Conservation (phyloP, 805 yeast species). For the Lachancea quebecensis region DNA sequence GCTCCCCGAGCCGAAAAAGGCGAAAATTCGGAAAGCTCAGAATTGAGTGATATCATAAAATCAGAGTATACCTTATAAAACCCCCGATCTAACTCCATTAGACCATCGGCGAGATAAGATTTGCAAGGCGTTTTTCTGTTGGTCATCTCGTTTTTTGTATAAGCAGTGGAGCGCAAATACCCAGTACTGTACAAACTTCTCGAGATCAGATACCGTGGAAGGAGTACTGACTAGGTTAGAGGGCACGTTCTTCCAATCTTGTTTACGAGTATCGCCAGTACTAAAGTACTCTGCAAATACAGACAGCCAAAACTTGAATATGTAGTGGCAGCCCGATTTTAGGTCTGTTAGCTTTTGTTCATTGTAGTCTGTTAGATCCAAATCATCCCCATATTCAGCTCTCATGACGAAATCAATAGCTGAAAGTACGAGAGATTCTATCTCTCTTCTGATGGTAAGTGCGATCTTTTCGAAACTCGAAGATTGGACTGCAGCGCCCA, state of each 20-base stretch:
- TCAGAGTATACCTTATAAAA: not conserved
- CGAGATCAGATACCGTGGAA: slow-evolving; percentile 21
- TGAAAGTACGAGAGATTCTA: slow-evolving; percentile 35
- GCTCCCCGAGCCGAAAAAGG: not conserved
- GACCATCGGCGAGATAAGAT: slow-evolving; percentile 3
- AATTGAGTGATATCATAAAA: not conserved
- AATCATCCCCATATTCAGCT: slow-evolving; percentile 49
- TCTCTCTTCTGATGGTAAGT: slow-evolving; percentile 32
- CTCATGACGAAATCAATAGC: slow-evolving; percentile 47
- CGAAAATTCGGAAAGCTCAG: slow-evolving; percentile 12
- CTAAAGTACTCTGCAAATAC: slow-evolving; percentile 49
- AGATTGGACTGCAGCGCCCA: not conserved
- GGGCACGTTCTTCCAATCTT: slow-evolving; percentile 26
- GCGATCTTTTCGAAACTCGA: not conserved
- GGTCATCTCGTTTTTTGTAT: slow-evolving; percentile 33
- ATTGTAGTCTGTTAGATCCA: slow-evolving; percentile 45
- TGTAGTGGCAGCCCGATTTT: slow-evolving; percentile 36
- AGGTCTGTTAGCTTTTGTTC: slow-evolving; percentile 32
- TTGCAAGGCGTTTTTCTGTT: slow-evolving; percentile 23
- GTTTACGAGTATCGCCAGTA: slow-evolving; percentile 14
- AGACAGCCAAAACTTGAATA: slow-evolving; percentile 47
- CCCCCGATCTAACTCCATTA: not conserved
- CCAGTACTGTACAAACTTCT: slow-evolving; percentile 49
- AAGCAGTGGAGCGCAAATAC: slow-evolving; percentile 35
- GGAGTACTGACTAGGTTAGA: slow-evolving; percentile 28